Base-by-base conservation (phyloP, 2,329 filamentous ascomycete genomes). In the Teratosphaeria gauchensis region DNA sequence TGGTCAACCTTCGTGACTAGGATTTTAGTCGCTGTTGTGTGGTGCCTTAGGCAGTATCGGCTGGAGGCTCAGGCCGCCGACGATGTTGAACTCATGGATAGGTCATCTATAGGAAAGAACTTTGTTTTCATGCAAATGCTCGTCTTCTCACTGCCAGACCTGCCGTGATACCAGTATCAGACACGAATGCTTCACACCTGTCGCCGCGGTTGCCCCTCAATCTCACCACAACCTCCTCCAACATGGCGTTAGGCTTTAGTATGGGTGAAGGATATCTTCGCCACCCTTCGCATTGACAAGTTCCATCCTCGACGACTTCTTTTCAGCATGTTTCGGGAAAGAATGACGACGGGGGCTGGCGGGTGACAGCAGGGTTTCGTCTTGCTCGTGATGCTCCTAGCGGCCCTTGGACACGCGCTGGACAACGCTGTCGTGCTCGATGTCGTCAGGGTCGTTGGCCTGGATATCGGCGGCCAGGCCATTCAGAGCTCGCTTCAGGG, bases 381-480 rank as follows among this genome's bases (percentile, higher is more conserved):
- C 52, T 31, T 35, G 52, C 28, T 35, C 55, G 55, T 56, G 55
- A 53, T 55, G 35, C 58, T 61, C 59, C 74, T 78, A 79, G 67
- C 77, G 77, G 61, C 77, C 77, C 75, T 78, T 80, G 72, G 75
- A 75, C 60, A 79, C 77, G 61, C 74, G 73, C 63, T 66, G 67
- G 75, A 90, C 77, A 72, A 92, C 81, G 70, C 79, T 81, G 64
- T 88, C 84, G 75, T 84, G 86, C 78, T 92, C 88, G 72, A 94
- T 88, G 75, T 92, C 89, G 75, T 90, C 87, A 66, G 78, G 76
- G 75, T 92, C 89, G 79, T 92, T 92, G 79, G 88, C 89, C 80
- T 94, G 89, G 69, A 92, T 81, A 74, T 92, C 89, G 68, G 80
- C 78, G 62, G 86, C 87, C 68, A 92, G 78, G 64, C 88, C 89